A percentile compares a stretch with the other conserved stretches of the same genome.
These are phyloP conservation scores for Cladosporium sp. DNA, from an alignment of 2,329 filamentous ascomycete genomes.

Conservation along the genomic window DNA sequence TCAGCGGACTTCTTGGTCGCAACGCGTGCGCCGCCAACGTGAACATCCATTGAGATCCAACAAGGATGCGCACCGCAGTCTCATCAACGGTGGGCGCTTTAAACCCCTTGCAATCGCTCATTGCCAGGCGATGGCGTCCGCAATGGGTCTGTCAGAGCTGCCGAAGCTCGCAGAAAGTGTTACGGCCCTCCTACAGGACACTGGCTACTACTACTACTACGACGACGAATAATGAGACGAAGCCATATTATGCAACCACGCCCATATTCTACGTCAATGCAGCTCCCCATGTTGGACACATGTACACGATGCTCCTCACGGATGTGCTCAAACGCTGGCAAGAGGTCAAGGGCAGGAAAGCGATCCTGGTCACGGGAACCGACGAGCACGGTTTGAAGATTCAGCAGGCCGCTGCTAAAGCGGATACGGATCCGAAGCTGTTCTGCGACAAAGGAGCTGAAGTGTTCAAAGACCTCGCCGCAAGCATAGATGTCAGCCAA, in stretches of 20 bases:
- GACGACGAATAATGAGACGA: slow-evolving; percentile 36
- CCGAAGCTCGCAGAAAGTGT: slow-evolving; percentile 1
- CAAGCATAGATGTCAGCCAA: slow-evolving; percentile 64
- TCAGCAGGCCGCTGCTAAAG: slow-evolving; percentile 73
- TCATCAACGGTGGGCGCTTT: slow-evolving; percentile 12
- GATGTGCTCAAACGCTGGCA: slow-evolving; percentile 94
- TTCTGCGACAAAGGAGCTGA: slow-evolving; percentile 83
- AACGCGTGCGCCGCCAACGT: neutral
- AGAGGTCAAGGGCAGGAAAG: slow-evolving; percentile 64
- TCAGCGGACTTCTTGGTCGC: neutral
- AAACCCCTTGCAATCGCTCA: slow-evolving; percentile 31
- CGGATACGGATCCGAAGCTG: slow-evolving; percentile 68
- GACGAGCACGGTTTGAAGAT: slow-evolving; percentile 99
- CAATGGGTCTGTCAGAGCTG: slow-evolving; percentile 30
- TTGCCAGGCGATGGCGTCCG: slow-evolving; percentile 32
- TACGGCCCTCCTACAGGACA: neutral
- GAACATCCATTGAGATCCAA: neutral
- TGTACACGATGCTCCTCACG: slow-evolving; percentile 87
- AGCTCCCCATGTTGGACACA: slow-evolving; percentile 88
- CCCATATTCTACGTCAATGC: slow-evolving; percentile 99
- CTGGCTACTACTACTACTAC: slow-evolving; percentile 15
- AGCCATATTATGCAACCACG: slow-evolving; percentile 92
- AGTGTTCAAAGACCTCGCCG: slow-evolving; percentile 72
- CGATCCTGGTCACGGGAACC: slow-evolving; percentile 82
- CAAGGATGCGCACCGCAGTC: slow-evolving; percentile 8